A percentile compares a stretch with the other conserved stretches of the same genome.
phyloP scores from a whole-genome alignment of 1,139 yeast genomes.

The Protomyces lactucae-debilis region DNA sequence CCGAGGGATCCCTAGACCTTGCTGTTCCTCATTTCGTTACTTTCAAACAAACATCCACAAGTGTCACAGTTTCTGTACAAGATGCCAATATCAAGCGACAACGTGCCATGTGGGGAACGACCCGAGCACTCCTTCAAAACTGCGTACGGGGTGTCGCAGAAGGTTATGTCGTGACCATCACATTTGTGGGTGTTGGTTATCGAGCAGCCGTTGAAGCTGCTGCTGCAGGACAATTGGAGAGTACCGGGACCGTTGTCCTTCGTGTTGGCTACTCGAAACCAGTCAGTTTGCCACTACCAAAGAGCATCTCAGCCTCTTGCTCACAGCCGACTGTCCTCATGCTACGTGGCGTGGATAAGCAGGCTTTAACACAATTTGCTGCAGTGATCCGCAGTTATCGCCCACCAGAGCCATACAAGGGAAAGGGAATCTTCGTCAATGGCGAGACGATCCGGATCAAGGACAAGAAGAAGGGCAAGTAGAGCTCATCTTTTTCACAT shows the following conservation, averaged over 20 bases:
- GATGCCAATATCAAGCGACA: conserved; percentile 62
- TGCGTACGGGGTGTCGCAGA: conserved; percentile 82
- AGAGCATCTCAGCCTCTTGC: conserved; percentile 63
- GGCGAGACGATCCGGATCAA: conserved; percentile 71
- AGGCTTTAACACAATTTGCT: conserved; percentile 81
- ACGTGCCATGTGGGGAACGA: conserved; percentile 92
- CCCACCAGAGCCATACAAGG: conserved; percentile 98
- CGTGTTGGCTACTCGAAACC: conserved; percentile 35
- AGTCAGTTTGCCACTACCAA: conserved; percentile 52
- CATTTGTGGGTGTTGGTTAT: conserved; percentile 95
- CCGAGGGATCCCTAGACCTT: conserved; percentile 7
- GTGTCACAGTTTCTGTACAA: conserved; percentile 42
- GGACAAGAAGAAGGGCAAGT: conserved; percentile 1
- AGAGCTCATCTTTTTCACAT: background rate
- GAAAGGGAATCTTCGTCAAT: conserved; percentile 92
- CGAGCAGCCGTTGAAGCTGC: conserved; percentile 61
- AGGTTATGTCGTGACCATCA: conserved; percentile 82
- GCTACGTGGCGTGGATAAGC: conserved; percentile 82
- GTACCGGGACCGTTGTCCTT: conserved; percentile 45
- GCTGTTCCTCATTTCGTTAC: conserved; percentile 9
- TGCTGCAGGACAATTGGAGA: conserved; percentile 42
- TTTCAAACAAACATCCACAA: background rate
- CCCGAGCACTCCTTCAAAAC: conserved; percentile 72
- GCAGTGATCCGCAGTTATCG: conserved; percentile 79
- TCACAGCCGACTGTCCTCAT: conserved; percentile 87